phyloP scores from a whole-genome alignment of 2,329 filamentous ascomycete species.

The Daldinia sp. region DNA sequence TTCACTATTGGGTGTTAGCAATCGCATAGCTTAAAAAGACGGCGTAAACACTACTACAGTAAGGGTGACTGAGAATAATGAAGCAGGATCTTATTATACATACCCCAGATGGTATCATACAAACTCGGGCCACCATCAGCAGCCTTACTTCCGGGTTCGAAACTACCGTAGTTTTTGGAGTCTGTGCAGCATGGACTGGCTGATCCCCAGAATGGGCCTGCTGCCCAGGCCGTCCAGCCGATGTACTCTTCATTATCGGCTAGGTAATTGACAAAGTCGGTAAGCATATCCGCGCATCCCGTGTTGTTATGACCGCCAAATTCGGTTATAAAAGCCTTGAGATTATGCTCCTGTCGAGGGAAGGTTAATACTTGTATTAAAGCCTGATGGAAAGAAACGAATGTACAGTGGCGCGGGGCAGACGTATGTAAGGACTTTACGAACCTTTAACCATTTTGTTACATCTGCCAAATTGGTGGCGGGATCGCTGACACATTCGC shows the following conservation, averaged over 20 bases:
- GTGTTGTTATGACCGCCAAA: conserved; percentile 58
- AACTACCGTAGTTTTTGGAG: conserved; percentile 51
- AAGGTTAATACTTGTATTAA: neutral
- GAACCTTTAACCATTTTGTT: conserved; percentile 55
- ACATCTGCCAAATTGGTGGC: conserved; percentile 51
- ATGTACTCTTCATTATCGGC: conserved; percentile 56
- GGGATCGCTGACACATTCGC: conserved; percentile 52
- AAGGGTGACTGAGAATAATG: too few relatives aligned
- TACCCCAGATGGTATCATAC: conserved; percentile 59
- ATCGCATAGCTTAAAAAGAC: too few relatives aligned
- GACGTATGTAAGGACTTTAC: neutral
- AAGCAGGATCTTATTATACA: too few relatives aligned
- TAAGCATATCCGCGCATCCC: conserved; percentile 51
- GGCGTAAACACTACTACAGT: too few relatives aligned
- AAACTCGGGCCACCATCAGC: conserved; percentile 53
- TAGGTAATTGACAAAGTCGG: conserved; percentile 56
- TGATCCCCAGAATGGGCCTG: conserved; percentile 58
- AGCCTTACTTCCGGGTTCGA: conserved; percentile 57
- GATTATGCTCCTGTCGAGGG: conserved; percentile 45
- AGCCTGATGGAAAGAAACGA: too few relatives aligned
- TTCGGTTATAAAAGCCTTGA: conserved; percentile 60
- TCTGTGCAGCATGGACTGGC: conserved; percentile 54
- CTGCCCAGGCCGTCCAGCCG: conserved; percentile 61
- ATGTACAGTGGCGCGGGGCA: too few relatives aligned
- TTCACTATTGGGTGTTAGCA: too few relatives aligned